Evolutionary conservation across 129 eudicot species (phyloP).

Genomic region (Sambucus nigra): DNA sequence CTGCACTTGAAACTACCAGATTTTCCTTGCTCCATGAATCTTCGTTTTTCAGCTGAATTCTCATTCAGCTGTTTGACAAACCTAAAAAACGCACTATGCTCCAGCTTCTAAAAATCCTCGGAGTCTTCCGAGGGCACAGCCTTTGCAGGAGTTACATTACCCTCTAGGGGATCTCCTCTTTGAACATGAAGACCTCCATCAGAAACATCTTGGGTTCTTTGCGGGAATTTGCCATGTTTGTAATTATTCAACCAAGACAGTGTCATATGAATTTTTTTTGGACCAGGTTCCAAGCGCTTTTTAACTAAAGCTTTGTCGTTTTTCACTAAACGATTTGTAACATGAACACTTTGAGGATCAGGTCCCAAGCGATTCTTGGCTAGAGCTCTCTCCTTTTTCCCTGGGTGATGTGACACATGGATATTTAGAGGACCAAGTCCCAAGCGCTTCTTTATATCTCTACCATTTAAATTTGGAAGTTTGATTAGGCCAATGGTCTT

Average conservation of each 20-base stretch:
- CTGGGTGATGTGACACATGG: slow-evolving; percentile 14
- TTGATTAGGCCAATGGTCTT: slow-evolving; percentile 1
- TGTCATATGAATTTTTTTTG: slow-evolving; percentile 7
- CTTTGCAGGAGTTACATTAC: slow-evolving; percentile 10
- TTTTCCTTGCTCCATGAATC: slow-evolving; percentile 36
- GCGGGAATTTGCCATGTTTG: not conserved
- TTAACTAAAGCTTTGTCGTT: slow-evolving; percentile 18
- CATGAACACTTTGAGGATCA: slow-evolving; percentile 17
- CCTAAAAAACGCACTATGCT: slow-evolving; percentile 27
- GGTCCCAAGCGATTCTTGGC: slow-evolving; percentile 29
- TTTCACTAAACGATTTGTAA: slow-evolving; percentile 6
- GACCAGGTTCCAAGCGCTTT: slow-evolving; percentile 28
- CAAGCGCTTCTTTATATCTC: slow-evolving; percentile 24
- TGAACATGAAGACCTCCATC: slow-evolving; percentile 5
- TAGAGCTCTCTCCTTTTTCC: slow-evolving; percentile 15
- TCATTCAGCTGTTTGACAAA: slow-evolving; percentile 34
- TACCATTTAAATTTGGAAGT: slow-evolving; percentile 9
- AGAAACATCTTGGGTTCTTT: slow-evolving; percentile 4
- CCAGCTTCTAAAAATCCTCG: slow-evolving; percentile 36
- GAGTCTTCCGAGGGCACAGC: slow-evolving; percentile 37
- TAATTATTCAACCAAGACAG: slow-evolving; percentile 11
- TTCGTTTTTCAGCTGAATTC: slow-evolving; percentile 24
- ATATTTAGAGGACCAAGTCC: slow-evolving; percentile 13
- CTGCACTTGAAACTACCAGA: slow-evolving; percentile 43
- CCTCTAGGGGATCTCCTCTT: slow-evolving; percentile 13